phyloP scores from a whole-genome alignment of 805 yeast species.

The Wickerhamiella sorbophila region DNA sequence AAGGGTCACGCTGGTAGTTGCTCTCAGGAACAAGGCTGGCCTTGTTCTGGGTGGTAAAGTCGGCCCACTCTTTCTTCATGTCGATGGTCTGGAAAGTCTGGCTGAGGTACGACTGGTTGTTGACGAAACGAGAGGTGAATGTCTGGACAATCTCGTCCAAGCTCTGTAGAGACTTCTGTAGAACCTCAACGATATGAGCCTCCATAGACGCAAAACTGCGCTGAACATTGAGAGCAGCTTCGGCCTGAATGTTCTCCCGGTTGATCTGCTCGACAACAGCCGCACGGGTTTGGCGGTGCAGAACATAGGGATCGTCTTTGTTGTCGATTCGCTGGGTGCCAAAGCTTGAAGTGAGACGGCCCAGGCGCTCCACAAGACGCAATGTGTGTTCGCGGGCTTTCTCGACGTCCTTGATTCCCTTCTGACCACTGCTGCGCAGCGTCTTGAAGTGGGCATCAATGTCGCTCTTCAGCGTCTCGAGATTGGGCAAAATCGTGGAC shows the following conservation, averaged over 20 bases:
- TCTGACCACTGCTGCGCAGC: conserved; percentile 24
- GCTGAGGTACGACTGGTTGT: conserved; percentile 22
- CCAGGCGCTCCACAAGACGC: conserved; percentile 28
- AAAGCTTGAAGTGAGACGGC: conserved; percentile 21
- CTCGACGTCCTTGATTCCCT: conserved; percentile 26
- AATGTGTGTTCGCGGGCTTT: conserved; percentile 24
- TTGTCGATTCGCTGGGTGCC: conserved; percentile 25
- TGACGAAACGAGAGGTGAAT: conserved; percentile 21
- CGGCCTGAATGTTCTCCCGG: conserved; percentile 33
- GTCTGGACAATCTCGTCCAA: conserved; percentile 22
- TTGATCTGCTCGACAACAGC: conserved; percentile 30
- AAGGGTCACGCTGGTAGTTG: conserved; percentile 26
- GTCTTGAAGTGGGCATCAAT: conserved; percentile 31
- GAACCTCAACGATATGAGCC: conserved; percentile 28
- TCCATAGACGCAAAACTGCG: conserved; percentile 29
- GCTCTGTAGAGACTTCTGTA: conserved; percentile 28
- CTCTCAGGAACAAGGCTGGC: conserved; percentile 23
- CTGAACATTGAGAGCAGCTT: conserved; percentile 31
- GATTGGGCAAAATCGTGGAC: conserved; percentile 27
- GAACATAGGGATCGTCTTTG: conserved; percentile 33
- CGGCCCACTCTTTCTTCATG: conserved; percentile 32
- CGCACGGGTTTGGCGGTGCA: conserved; percentile 26
- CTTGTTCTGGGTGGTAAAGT: conserved; percentile 25
- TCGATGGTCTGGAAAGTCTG: conserved; percentile 26
- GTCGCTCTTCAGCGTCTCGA: conserved; percentile 28